A percentile compares a stretch with the other conserved stretches of the same genome.
phyloP scores from a whole-genome alignment of 2,329 filamentous ascomycete genomes.

The Scedosporium dehoogii region DNA sequence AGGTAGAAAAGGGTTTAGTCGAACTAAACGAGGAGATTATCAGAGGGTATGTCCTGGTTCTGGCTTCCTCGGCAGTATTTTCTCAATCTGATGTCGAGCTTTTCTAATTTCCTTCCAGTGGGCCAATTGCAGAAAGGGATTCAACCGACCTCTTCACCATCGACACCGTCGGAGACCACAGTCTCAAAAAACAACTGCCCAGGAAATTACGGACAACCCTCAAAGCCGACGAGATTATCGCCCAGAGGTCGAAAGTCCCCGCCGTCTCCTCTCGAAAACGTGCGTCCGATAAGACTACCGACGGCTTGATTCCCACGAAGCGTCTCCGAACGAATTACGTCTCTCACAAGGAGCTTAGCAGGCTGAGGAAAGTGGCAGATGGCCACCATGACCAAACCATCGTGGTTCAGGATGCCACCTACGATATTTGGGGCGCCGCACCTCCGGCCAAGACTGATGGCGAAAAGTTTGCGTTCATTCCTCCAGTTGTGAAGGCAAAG shows the following conservation, averaged over 20 bases:
- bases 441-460: conserved; percentile 21
- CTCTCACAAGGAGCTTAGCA: conserved; percentile 71
- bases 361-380: conserved; percentile 70
- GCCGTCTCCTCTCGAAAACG: conserved; percentile 74
- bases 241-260: conserved; percentile 70
- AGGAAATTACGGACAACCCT: conserved; percentile 62
- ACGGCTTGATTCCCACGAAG: conserved; percentile 67
- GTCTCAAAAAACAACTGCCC: conserved; percentile 53
- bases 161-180: conserved; percentile 62
- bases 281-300: conserved; percentile 54
- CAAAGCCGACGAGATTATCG: conserved; percentile 86
- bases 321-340: conserved; percentile 70
- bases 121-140: conserved; percentile 72
- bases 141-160: conserved; percentile 79
- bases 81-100: background rate
- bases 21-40: conserved; percentile 84
- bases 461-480: conserved; percentile 44
- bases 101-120: conserved; percentile 38
- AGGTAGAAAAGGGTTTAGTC: conserved; percentile 74
- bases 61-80: background rate
- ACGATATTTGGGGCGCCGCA: conserved; percentile 65
- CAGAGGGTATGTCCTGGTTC: conserved; percentile 55
- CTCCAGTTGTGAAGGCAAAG: conserved; percentile 54
- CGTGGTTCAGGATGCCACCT: conserved; percentile 50
- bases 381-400: conserved; percentile 50